Evolutionary conservation across 2,329 filamentous ascomycete species (phyloP).

Genomic region (Colletotrichum theobromicola): DNA sequence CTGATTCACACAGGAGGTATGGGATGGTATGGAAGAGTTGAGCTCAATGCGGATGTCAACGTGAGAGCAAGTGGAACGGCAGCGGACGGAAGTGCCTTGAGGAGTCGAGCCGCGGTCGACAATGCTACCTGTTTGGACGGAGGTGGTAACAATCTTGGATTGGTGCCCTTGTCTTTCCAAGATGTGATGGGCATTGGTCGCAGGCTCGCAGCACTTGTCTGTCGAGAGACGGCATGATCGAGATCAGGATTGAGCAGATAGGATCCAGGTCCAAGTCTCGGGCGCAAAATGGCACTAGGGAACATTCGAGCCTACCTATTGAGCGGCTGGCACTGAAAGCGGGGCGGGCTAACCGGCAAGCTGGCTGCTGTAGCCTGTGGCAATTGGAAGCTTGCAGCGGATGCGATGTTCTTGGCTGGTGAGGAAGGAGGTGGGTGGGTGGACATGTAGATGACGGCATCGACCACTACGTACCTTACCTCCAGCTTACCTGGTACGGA

Average conservation of each 20-base stretch:
- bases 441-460: constrained; percentile 13
- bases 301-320: neutral
- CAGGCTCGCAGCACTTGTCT: neutral
- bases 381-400: neutral
- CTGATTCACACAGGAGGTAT: neutral
- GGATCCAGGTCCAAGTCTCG: neutral
- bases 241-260: neutral
- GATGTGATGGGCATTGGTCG: neutral
- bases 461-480: no score
- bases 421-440: neutral
- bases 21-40: neutral
- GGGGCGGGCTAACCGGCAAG: neutral
- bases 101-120: neutral
- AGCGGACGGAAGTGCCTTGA: neutral
- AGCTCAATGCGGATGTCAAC: neutral
- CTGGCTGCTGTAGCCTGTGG: no score
- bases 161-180: neutral
- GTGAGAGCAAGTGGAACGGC: neutral
- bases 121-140: neutral
- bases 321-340: neutral
- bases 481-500: no score
- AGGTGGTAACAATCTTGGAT: neutral
- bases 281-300: neutral
- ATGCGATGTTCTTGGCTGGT: neutral
- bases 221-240: neutral